Evolutionary conservation across 1,139 yeast species (phyloP).

Genomic region (Suhomyces chickasaworum): DNA sequence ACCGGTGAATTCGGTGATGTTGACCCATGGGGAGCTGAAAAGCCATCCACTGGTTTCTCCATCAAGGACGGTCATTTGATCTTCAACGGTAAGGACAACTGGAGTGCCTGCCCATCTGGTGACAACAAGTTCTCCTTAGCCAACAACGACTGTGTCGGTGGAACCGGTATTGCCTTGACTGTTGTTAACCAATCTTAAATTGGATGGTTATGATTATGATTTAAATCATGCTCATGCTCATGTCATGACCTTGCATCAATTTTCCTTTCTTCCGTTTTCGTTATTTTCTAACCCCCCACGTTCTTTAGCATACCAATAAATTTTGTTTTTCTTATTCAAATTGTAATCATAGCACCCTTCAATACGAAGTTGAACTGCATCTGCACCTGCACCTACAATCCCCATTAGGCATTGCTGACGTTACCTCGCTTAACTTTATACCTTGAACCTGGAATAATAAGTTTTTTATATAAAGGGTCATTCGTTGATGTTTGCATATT

Average conservation of each 20-base stretch:
- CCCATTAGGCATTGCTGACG: neutral
- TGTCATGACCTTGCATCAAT: constrained; percentile 1
- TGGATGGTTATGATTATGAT: neutral
- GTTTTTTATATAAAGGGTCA: neutral
- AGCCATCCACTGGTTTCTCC: constrained; percentile 29
- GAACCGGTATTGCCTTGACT: constrained; percentile 27
- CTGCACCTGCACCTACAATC: neutral
- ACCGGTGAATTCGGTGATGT: constrained; percentile 36
- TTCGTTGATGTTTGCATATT: neutral
- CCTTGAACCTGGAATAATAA: neutral
- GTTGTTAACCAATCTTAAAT: constrained; percentile 13
- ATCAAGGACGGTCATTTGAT: constrained; percentile 27
- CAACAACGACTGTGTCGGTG: constrained; percentile 30
- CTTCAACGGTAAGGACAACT: constrained; percentile 23
- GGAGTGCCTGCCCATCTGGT: constrained; percentile 34
- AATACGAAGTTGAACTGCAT: neutral
- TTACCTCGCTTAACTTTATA: neutral
- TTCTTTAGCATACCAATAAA: constrained; percentile 6
- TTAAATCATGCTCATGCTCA: too few species aligned
- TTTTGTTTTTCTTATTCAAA: neutral
- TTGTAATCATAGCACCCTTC: neutral
- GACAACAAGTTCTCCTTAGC: constrained; percentile 28
- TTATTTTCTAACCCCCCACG: neutral
- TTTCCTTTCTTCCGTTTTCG: constrained; percentile 2
- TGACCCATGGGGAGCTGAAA: constrained; percentile 29